Evolutionary conservation across 441 rosid genomes (phyloP).

Genomic region (Theobroma grandiflorum): DNA sequence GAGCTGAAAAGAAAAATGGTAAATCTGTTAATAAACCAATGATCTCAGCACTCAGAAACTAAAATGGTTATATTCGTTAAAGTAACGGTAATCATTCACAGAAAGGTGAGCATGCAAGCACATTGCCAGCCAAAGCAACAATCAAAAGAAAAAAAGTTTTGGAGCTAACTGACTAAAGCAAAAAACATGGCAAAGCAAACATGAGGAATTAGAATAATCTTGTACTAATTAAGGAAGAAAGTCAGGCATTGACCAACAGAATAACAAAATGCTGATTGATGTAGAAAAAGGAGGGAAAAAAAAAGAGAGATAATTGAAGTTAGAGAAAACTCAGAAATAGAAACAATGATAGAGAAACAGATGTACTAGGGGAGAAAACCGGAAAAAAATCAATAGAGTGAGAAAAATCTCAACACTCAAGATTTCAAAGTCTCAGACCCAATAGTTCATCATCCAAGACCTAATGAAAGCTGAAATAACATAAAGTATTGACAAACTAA

Average conservation of each 20-base stretch:
- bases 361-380: background rate
- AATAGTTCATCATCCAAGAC: background rate
- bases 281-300: background rate
- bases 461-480: background rate
- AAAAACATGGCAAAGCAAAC: slow-evolving; percentile 10
- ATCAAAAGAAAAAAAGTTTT: background rate
- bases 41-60: background rate
- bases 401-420: background rate
- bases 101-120: slow-evolving; percentile 9
- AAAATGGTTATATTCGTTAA: background rate
- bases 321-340: background rate
- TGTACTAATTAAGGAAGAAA: background rate
- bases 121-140: background rate
- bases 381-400: background rate
- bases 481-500: background rate
- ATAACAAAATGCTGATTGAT: background rate
- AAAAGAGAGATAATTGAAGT: background rate
- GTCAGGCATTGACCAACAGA: background rate
- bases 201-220: background rate
- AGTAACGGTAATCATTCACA: background rate
- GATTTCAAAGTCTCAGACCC: background rate
- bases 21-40: slow-evolving; percentile 17
- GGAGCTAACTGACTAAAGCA: background rate
- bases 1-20: slow-evolving; percentile 60
- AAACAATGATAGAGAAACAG: background rate